Evolutionary conservation across 2,329 filamentous ascomycete species (phyloP), one percentile per base, ranked within the genome.

Genomic region (Trichoderma atroviride): DNA sequence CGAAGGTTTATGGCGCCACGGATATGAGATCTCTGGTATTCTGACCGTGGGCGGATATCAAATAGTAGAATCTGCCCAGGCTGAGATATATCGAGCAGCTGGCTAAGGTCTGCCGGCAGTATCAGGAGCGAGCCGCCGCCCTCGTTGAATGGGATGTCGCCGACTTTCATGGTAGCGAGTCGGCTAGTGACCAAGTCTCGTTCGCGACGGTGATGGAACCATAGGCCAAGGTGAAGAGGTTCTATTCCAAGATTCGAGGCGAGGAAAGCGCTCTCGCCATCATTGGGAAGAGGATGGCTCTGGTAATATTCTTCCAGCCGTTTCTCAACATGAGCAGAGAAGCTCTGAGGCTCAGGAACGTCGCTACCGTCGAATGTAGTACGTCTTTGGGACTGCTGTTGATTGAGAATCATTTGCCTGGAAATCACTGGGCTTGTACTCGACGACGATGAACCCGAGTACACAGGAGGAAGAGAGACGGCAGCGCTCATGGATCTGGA

Each of bases 191-290:
- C 81, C 22, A 80, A 76, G 70, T 86, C 84, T 60, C 82, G 82
- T 61, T 86, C 82, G 35, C 84, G 81, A 24, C 85, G 83, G 70
- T 86, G 83, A 70, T 85, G 82, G 73, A 87, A 87, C 86, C 86
- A 88, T 66, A 85, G 81, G 69, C 86, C 81, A 33, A 88, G 80
- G 71, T 87, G 83, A 59, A 79, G 77, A 3, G 82, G 80, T 68
- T 87, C 84, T 29, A 86, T 82, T 16, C 84, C 84, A 2, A 87
- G 76, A 52, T 84, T 87, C 0, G 86, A 87, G 11, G 86, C 85
- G 53, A 87, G 78, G 74, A 86, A 84, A 52, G 85, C 85, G 43
- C 83, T 83, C 52, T 86, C 82, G 0, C 81, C 83, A 58, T 85
- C 80, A 53, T 80, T 85, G 2, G 86, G 86, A 1, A 82, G 75